Percentiles rank a stretch among this genome's conserved stretches.
Evolutionary conservation across 371 early-diverging fungal species (phyloP).

Genomic region (Polyrhizophydium stewartii): DNA sequence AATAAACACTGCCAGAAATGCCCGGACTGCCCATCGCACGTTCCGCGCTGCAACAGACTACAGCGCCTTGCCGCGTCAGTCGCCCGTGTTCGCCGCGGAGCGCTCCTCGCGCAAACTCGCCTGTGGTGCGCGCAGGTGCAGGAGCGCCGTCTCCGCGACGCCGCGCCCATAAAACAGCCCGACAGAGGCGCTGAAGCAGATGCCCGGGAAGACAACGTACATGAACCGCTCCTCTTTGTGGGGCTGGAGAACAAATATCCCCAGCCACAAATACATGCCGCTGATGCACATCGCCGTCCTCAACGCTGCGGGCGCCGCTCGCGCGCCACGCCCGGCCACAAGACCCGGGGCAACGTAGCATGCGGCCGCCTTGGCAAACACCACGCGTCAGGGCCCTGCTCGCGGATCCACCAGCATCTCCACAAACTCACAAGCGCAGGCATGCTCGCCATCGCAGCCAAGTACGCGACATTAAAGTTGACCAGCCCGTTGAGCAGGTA

Average conservation of each 20-base stretch:
- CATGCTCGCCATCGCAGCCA: slow-evolving; percentile 60
- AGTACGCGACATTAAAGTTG: slow-evolving; percentile 81
- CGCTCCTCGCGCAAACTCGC: no score
- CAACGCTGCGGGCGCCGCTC: not conserved
- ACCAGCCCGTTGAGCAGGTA: slow-evolving; percentile 82
- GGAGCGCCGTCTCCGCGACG: not conserved
- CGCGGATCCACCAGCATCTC: no score
- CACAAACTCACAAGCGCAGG: slow-evolving; percentile 26
- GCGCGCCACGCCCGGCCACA: not conserved
- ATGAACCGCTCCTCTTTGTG: slow-evolving; percentile 97
- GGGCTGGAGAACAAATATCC: slow-evolving; percentile 76
- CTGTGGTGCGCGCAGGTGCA: not conserved
- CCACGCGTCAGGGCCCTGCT: not conserved
- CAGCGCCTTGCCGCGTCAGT: no score
- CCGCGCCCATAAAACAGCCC: slow-evolving; percentile 37
- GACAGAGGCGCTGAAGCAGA: slow-evolving; percentile 75
- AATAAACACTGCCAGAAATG: not conserved
- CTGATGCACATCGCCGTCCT: slow-evolving; percentile 40
- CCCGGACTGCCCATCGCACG: no score
- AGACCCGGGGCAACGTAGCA: not conserved
- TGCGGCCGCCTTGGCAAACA: no score
- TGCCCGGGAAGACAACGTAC: slow-evolving; percentile 85
- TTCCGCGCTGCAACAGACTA: no score
- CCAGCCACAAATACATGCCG: slow-evolving; percentile 74
- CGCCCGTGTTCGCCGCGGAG: no score